phyloP scores from a whole-genome alignment of 495 filamentous ascomycete species.

The Penicillium taxi region DNA sequence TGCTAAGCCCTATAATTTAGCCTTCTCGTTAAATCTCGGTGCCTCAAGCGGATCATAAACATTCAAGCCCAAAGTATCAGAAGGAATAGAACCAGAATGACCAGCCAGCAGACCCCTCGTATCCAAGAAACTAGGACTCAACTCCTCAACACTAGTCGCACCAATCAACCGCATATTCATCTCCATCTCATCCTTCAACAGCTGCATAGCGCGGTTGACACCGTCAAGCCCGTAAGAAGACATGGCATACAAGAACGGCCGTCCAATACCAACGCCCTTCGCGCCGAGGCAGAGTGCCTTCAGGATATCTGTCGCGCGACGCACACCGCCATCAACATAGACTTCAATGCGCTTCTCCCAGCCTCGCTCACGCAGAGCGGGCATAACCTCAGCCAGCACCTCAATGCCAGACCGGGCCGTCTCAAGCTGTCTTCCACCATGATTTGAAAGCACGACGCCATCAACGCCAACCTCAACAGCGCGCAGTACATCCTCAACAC shows the following conservation, averaged over 20 bases:
- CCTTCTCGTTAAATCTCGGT: conserved; percentile 52
- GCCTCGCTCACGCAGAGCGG: conserved; percentile 73
- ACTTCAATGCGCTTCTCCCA: conserved; percentile 82
- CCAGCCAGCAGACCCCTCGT: conserved; percentile 56
- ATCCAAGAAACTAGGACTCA: conserved; percentile 75
- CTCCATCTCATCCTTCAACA: conserved; percentile 97
- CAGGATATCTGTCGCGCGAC: conserved; percentile 78
- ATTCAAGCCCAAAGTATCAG: conserved; percentile 56
- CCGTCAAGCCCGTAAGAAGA: conserved; percentile 43
- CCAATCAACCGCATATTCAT: conserved; percentile 98
- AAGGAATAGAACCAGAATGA: conserved; percentile 60
- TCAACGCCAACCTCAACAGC: conserved; percentile 72
- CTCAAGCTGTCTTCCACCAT: conserved; percentile 26
- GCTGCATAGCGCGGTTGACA: conserved; percentile 34
- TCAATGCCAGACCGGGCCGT: conserved; percentile 67
- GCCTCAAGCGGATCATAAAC: conserved; percentile 60
- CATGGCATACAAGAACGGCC: conserved; percentile 83
- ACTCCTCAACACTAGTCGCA: conserved; percentile 58
- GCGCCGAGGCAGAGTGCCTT: conserved; percentile 84
- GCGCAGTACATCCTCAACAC: conserved; percentile 42
- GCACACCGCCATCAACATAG: conserved; percentile 77
- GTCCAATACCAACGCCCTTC: conserved; percentile 74
- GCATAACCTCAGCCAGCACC: conserved; percentile 93
- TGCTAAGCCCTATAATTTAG: conserved; percentile 50
- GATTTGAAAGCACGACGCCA: conserved; percentile 52